Conservation (phyloP, 2,329 filamentous ascomycete species). For the Ascochyta koolunga region DNA sequence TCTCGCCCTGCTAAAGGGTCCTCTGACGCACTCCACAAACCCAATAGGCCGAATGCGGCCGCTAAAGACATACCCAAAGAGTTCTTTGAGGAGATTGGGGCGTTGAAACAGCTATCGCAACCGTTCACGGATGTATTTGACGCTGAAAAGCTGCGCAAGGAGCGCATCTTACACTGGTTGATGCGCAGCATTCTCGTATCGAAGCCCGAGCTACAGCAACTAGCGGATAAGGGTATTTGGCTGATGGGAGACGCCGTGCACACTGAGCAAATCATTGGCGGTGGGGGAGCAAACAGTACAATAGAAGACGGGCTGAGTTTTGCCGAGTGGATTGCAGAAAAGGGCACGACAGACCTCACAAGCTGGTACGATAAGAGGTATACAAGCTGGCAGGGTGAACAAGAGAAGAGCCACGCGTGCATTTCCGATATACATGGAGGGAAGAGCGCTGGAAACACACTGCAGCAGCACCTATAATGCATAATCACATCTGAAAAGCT, state of each 20-base stretch:
- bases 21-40: slow-evolving; percentile 44
- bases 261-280: slow-evolving; percentile 50
- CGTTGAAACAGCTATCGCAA: slow-evolving; percentile 30
- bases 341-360: not conserved
- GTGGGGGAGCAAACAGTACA: slow-evolving; percentile 49
- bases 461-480: not conserved
- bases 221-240: slow-evolving; percentile 11
- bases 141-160: slow-evolving; percentile 34
- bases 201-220: slow-evolving; percentile 24
- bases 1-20: slow-evolving; percentile 41
- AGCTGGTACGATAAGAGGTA: slow-evolving; percentile 10
- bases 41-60: slow-evolving; percentile 36
- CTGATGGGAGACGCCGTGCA: slow-evolving; percentile 50
- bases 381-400: slow-evolving; percentile 5
- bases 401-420: slow-evolving; percentile 1
- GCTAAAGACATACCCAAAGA: slow-evolving; percentile 45
- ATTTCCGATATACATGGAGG: slow-evolving; percentile 10
- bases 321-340: slow-evolving; percentile 25
- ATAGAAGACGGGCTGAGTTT: slow-evolving; percentile 48
- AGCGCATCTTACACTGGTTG: slow-evolving; percentile 50
- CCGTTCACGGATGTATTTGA: slow-evolving; percentile 46
- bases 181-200: slow-evolving; percentile 45
- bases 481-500: too few species aligned
- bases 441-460: not conserved
- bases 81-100: slow-evolving; percentile 44